Evolutionary conservation across 2,329 filamentous ascomycete genomes (phyloP), one percentile per base, ranked within the genome.

Genomic region (Phaeosphaeria sp.): DNA sequence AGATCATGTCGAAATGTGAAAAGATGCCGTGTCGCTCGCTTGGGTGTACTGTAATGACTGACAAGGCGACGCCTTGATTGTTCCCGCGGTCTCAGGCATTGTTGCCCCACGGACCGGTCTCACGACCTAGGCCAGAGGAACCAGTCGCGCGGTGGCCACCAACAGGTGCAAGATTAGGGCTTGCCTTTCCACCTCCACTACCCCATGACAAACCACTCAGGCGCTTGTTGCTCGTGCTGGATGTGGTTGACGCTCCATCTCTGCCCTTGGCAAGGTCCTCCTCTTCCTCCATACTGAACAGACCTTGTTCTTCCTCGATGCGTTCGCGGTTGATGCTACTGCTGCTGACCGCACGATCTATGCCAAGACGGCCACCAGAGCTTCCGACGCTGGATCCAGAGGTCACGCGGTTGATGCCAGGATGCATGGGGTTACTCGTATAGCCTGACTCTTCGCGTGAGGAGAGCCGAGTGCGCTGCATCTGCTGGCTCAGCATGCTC

Each of bases 401-500:
- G 17, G 74, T 64, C 36, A 79, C 72, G 40, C 70, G 73, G 49
- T 66, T 61, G 65, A 93, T 91, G 87, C 68, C 96, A 87, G 92
- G 93, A 92, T 73, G 89, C 18, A 74, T 61, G 2, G 72, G 70
- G 21, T 65, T 66, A 22, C 64, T 68, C 24, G 65, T 64, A 7
- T 71, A 64, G 9, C 59, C 59, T 27, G 61, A 55, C 20, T 72
- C 72, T 20, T 76, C 74, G 27, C 74, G 71, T 3, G 70, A 70
- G 3, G 77, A 74, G 7, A 80, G 67, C 13, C 80, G 76, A 7
- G 78, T 80, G 36, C 81, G 77, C 59, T 80, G 77, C 60, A 86
- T 71, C 63, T 86, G 85, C 67, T 87, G 84, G 47, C 84, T 86
- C 53, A 88, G 84, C 81, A 86, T 86, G 51, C 84, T 85, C 80